A percentile compares a stretch with the other conserved stretches of the same genome.
These are phyloP conservation scores for Calocybe indica DNA, from an alignment of 768 basidiomycete species.

Conservation along the genomic window DNA sequence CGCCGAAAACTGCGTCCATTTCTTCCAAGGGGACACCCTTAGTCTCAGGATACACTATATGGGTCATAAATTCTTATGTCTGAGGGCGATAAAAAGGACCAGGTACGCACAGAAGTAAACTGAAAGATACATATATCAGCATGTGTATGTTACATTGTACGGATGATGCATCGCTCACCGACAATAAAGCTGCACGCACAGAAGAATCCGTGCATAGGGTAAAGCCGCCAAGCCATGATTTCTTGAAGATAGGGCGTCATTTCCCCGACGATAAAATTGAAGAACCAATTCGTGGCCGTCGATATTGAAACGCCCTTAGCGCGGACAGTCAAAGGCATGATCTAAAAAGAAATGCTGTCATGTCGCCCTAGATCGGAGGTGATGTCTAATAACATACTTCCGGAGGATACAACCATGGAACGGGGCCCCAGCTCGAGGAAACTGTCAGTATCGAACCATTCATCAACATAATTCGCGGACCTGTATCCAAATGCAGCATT, in stretches of 20 bases:
- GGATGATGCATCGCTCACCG: constrained; percentile 33
- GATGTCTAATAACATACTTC: constrained; percentile 42
- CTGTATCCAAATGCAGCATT: constrained; percentile 93
- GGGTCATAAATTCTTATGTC: not conserved
- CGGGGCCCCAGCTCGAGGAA: constrained; percentile 67
- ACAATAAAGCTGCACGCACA: constrained; percentile 82
- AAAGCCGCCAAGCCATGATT: constrained; percentile 82
- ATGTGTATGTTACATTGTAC: not conserved
- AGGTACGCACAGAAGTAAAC: constrained; percentile 69
- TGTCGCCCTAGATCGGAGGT: not conserved
- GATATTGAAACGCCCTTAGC: constrained; percentile 96
- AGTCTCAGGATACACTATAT: constrained; percentile 77
- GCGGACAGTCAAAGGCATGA: constrained; percentile 84
- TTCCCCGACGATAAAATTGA: constrained; percentile 88
- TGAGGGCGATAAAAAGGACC: not conserved
- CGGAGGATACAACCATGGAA: constrained; percentile 87
- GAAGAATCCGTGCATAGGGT: constrained; percentile 95
- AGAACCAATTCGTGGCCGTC: constrained; percentile 86
- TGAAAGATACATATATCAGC: constrained; percentile 15
- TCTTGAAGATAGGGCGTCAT: constrained; percentile 85
- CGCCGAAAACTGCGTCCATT: constrained; percentile 87
- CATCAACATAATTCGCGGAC: constrained; percentile 20
- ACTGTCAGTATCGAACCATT: not conserved
- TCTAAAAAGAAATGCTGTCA: constrained; percentile 33
- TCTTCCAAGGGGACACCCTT: constrained; percentile 86